Evolutionary conservation across 2,329 filamentous ascomycete species (phyloP), one percentile per base, ranked within the genome.

Genomic region (Capronia epimyces): DNA sequence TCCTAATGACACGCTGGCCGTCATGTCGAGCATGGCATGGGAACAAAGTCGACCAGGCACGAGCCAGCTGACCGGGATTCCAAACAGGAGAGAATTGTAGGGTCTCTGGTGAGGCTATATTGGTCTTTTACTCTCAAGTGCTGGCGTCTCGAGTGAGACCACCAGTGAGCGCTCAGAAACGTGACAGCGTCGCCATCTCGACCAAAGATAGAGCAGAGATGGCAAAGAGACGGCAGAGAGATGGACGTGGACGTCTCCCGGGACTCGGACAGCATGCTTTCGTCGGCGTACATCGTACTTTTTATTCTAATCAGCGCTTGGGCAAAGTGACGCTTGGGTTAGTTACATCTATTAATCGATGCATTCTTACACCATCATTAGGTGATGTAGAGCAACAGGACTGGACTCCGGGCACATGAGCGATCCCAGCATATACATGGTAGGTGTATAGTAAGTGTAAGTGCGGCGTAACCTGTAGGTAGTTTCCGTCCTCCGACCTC

Each of bases 1-100:
- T 60, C 68, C 69, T 16, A 71, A 71, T 54, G 71, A 76, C 59
- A 75, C 69, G 1, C 64, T 75, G 10, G 72, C 73, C 37, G 47
- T 60, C 25, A 49, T 47, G 44, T 54, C 56, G 13, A 53, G 52
- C 36, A 55, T 53, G 52, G 53, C 43, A n/a, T 52, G 32, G 41
- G 49, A 55, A 45, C 49, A 52, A 10, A 31, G 46, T 37, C 29
- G 27, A 32, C 49, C 46, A 27, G 46, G 34, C 3, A 15, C 36
- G 18, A 25, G 37, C 13, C 13, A 20, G 20, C 18, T 25, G 8
- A 40, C 43, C 16, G 21, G 22, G 20, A 29, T 34, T 5, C 13
- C 42, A 12, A 47, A 21, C 31, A 15, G 53, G 37, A 46, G 53
- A 15, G 53, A 55, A 39, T 41, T 55, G 34, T 55, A 13, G 40